A percentile compares a stretch with the other conserved stretches of the same genome.
Conservation (phyloP, 768 basidiomycete genomes). For the Amanita subjunquillea region DNA sequence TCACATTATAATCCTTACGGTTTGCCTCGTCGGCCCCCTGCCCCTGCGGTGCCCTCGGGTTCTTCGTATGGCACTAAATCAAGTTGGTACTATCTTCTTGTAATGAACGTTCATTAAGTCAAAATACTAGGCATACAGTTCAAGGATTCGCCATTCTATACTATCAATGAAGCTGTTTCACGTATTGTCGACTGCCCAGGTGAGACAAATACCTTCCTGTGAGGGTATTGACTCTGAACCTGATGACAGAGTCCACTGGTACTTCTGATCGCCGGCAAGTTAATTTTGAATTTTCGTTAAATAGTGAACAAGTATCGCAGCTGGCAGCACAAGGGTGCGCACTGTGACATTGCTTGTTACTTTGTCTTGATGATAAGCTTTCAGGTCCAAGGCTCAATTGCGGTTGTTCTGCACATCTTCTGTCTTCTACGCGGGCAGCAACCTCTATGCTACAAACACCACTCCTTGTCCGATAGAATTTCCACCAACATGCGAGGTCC, state of each 20-base stretch:
- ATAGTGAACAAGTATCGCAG: constrained; percentile 50
- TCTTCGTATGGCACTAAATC: constrained; percentile 22
- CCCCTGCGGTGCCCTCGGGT: constrained; percentile 24
- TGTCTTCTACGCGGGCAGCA: constrained; percentile 47
- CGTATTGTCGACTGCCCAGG: constrained; percentile 70
- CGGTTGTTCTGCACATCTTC: constrained; percentile 87
- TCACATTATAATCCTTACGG: constrained; percentile 51
- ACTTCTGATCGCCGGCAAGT: constrained; percentile 69
- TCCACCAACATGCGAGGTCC: constrained; percentile 84
- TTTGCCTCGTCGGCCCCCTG: constrained; percentile 36
- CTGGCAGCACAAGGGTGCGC: constrained; percentile 45
- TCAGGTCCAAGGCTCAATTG: constrained; percentile 65
- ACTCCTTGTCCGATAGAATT: constrained; percentile 78
- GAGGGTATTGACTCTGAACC: constrained; percentile 4
- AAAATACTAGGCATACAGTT: constrained; percentile 51
- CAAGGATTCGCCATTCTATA: constrained; percentile 73
- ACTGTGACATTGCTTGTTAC: constrained; percentile 5
- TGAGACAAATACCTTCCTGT: constrained; percentile 20
- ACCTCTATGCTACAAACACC: constrained; percentile 40
- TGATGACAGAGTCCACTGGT: constrained; percentile 55
- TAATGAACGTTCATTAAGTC: background rate
- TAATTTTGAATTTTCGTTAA: constrained; percentile 53
- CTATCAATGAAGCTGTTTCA: constrained; percentile 56
- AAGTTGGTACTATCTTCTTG: constrained; percentile 3
- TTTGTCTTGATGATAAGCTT: constrained; percentile 4